Evolutionary conservation across 1,284 basidiomycete species (phyloP), one percentile per base, ranked within the genome.

Genomic region (Acaromyces ingoldii): DNA sequence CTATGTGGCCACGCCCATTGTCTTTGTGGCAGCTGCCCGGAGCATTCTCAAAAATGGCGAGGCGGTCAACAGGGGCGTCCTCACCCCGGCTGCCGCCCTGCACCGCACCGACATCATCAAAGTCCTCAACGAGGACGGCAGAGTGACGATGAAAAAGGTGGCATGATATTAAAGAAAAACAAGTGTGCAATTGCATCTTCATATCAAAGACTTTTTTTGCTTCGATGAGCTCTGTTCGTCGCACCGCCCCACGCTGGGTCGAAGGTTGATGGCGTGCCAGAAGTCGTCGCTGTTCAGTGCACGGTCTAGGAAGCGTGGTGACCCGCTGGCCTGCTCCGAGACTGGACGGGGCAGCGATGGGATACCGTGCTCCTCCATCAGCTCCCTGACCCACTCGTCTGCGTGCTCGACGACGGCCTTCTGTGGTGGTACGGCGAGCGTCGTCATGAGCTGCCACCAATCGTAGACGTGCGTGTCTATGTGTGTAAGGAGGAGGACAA

Each of bases 361-460:
- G 22, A 57, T n/a, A 13, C 25, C 22, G 24, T 57, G 15, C 30
- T 51, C 41, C 11, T 9, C 7, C 26, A 33, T 38, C 22, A 59
- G 46, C 29, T 57, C 44, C 13, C 26, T 28, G 3, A 47, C 48
- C 57, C 57, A 59, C 10, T 26, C 28, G n/a, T n/a, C n/a, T 11
- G 17, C 22, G 17, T 24, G 36, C 6, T 53, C 19, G 4, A 25
- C 19, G 15, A 40, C 25, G n/a, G n/a, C n/a, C n/a, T n/a, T n/a
- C n/a, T n/a, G n/a, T 3, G 34, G 29, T 26, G 19, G 44, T 13
- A 31, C 29, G 1, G 25, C 22, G n/a, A 58, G 36, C 19, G 40
- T 43, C 29, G 29, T 19, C 9, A 41, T 26, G 13, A 60, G 39
- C 15, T 56, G 44, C 58, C 58, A 60, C 58, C 58, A 60, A 31